These are phyloP conservation scores for Stellera chamaejasme DNA, from an alignment of 345 rosid species.

Conservation along the genomic window DNA sequence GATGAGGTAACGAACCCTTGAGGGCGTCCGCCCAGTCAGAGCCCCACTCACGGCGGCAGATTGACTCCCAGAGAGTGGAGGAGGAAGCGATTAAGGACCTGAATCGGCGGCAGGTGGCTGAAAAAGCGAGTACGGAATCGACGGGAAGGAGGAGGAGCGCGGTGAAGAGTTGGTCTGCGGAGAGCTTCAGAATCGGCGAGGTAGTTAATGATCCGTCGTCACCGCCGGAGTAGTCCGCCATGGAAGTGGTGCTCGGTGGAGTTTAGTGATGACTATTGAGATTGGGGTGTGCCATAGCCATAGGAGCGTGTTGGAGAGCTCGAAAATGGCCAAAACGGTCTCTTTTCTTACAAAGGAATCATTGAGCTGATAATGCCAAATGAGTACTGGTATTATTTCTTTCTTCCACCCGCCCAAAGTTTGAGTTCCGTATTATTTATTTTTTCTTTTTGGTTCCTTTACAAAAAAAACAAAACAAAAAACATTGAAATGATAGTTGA, in stretches of 20 bases:
- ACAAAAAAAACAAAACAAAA: too few relatives aligned
- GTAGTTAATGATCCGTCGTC: constrained; percentile 3
- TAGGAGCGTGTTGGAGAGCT: too few relatives aligned
- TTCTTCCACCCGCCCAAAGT: too few relatives aligned
- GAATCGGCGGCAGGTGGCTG: constrained; percentile 63
- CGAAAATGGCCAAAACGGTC: too few relatives aligned
- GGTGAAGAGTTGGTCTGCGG: constrained; percentile 66
- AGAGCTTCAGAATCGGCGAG: constrained; percentile 31
- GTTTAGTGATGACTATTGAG: too few relatives aligned
- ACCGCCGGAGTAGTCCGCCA: constrained; percentile 27
- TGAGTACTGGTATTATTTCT: too few relatives aligned
- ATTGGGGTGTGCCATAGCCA: too few relatives aligned
- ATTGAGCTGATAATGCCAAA: too few relatives aligned
- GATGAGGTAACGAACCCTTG: constrained; percentile 32
- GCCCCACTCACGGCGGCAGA: constrained; percentile 79
- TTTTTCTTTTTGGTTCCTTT: too few relatives aligned
- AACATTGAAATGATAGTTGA: too few relatives aligned
- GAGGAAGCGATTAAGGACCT: constrained; percentile 36
- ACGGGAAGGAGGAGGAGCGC: constrained; percentile 71
- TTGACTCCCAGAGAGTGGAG: constrained; percentile 69
- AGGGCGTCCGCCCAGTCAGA: constrained; percentile 41
- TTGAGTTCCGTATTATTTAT: too few relatives aligned
- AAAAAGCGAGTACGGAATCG: constrained; percentile 63
- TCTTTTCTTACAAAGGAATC: too few relatives aligned
- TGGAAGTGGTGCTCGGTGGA: constrained; percentile 2